Evolutionary conservation across 202 grass and related monocot species (phyloP).

Genomic region (Saccharum hybrid): DNA sequence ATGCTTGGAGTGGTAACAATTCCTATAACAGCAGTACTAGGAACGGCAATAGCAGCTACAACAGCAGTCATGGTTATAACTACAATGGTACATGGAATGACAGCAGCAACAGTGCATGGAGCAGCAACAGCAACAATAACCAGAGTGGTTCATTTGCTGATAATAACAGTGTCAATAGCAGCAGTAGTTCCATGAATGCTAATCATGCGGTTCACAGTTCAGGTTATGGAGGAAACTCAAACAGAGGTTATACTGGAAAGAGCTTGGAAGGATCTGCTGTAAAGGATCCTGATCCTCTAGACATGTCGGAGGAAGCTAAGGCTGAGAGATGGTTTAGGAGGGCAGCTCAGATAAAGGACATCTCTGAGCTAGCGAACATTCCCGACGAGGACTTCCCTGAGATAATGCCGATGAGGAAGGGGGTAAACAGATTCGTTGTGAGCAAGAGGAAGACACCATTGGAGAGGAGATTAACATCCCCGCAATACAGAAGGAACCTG

Average conservation of each 20-base stretch:
- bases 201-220: conserved; percentile 43
- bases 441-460: conserved; percentile 98
- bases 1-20: conserved; percentile 22
- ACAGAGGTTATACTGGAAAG: conserved; percentile 52
- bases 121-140: conserved; percentile 28
- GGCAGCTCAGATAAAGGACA: conserved; percentile 94
- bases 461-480: conserved; percentile 81
- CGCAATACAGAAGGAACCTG: conserved; percentile 85
- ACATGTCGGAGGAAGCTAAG: conserved; percentile 99
- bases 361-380: conserved; percentile 89
- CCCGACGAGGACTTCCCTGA: conserved; percentile 93
- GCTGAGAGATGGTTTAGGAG: conserved; percentile 95
- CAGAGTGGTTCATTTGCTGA: conserved; percentile 39
- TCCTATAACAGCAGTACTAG: neutral
- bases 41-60: conserved; percentile 18
- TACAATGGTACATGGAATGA: conserved; percentile 7
- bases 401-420: conserved; percentile 99
- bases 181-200: conserved; percentile 26
- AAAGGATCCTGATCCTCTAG: conserved; percentile 79
- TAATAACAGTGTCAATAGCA: conserved; percentile 18
- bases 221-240: conserved; percentile 47
- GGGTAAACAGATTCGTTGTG: conserved; percentile 93
- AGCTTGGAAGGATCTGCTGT: conserved; percentile 87
- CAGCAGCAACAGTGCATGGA: conserved; percentile 2
- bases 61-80: conserved; percentile 2